Conservation (phyloP, 1,284 basidiomycete species). For the Coriolopsis trogii region DNA sequence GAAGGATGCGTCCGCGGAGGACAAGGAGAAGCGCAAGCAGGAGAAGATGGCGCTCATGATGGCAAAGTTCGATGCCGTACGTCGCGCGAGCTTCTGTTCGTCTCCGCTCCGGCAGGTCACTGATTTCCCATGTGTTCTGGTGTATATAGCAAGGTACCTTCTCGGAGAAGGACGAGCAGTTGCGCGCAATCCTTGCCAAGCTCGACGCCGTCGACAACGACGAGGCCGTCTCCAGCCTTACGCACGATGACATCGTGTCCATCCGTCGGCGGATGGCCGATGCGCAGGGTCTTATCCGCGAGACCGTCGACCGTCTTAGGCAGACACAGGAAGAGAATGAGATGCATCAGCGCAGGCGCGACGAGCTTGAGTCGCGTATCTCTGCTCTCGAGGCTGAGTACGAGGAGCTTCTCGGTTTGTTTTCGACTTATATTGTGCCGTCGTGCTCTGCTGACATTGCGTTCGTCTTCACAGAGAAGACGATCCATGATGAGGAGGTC, state of each 20-base stretch:
- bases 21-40: slow-evolving; percentile 98
- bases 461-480: slow-evolving; percentile 63
- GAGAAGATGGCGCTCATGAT: slow-evolving; percentile 99
- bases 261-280: slow-evolving; percentile 90
- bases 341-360: slow-evolving; percentile 78
- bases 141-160: slow-evolving; percentile 74
- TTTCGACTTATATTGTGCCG: slow-evolving; percentile 1
- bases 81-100: slow-evolving; percentile 30
- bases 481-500: slow-evolving; percentile 81
- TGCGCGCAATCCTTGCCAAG: slow-evolving; percentile 82
- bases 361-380: slow-evolving; percentile 88
- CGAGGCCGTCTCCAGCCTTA: slow-evolving; percentile 56
- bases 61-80: slow-evolving; percentile 95
- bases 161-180: slow-evolving; percentile 92
- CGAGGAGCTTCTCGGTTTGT: slow-evolving; percentile 89
- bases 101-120: slow-evolving; percentile 8
- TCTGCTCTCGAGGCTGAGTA: slow-evolving; percentile 89
- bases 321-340: slow-evolving; percentile 94
- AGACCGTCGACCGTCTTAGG: slow-evolving; percentile 88
- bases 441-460: slow-evolving; percentile 17
- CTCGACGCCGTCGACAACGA: slow-evolving; percentile 77
- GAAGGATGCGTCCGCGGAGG: slow-evolving; percentile 87
- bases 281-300: slow-evolving; percentile 83
- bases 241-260: slow-evolving; percentile 77
- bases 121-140: neutral